Base-by-base conservation (phyloP, 2,329 filamentous ascomycete genomes). In the Aspergillus niger region DNA sequence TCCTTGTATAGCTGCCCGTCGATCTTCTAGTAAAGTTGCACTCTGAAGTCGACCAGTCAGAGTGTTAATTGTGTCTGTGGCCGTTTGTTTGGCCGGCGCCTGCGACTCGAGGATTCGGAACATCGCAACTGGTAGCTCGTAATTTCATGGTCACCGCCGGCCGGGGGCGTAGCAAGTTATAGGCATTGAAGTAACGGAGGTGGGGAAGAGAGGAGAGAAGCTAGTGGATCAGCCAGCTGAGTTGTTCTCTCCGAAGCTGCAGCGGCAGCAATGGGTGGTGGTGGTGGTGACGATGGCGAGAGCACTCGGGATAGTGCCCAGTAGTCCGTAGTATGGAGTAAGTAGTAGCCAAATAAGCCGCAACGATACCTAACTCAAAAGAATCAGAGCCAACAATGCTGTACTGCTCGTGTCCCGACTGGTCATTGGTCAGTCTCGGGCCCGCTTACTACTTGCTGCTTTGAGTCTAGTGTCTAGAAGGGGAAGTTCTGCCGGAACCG, bases 11-110 rank as follows among this genome's bases (percentile, higher is more conserved):
- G 95, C 93, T 58, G 92, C 93, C 64, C 95, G 89, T 57, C 96
- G 89, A 76, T 99, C 96, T 79, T 99, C 95, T 43, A 99, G 86
- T 15, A 99, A 84, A 1, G 92, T 97, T 48, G 93, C 92, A 67
- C 91, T 97, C 73, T 89, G 87, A 41, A 99, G 86, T 58, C 95
- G 91, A 71, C 89, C 89, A 77, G 92, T 96, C 62, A 98, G 83
- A 44, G 93, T 91, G 63, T 89, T 90, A 76, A 99, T 99, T 44
- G 95, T 97, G 74, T 97, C 92, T 73, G 91, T 90, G 69, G 94
- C 95, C 72, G 92, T 96, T 84, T 99, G 95, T 83, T 96, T 95
- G 74, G 92, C 92, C 70, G 95, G 95, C 72, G 92, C 91, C 78
- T 89, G 85, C 69, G 84, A 84, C 75, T 87, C 84, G 69, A 88